Evolutionary conservation across 2,329 filamentous ascomycete species (phyloP), one percentile per base, ranked within the genome.

Genomic region (Trichoderma breve): DNA sequence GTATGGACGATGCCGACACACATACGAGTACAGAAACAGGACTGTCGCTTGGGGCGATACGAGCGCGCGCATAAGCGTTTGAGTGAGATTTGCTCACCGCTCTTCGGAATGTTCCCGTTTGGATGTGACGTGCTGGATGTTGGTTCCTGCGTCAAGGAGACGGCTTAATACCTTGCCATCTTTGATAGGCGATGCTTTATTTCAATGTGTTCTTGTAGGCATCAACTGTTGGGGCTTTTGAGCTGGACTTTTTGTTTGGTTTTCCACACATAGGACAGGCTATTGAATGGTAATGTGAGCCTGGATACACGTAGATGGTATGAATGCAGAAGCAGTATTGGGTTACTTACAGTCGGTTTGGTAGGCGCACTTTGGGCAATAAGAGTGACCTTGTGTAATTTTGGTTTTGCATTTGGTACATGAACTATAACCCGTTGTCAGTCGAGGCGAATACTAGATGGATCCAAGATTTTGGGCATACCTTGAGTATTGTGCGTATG

Each of bases 211-310:
- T 90, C 76, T 90, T 91, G 77, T 90, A 87, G 1, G 87, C 89
- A 60, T 86, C 82, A 12, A 91, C 83, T 5, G 86, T 81, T 6
- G 88, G 88, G 8, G 85, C 87, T 11, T 84, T 82, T 6, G 83
- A 77, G 55, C 84, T 86, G 26, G 84, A 77, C 73, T 86, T 85
- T 32, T 85, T 85, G 75, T 87, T 87, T 12, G 85, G 82, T 78
- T 90, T 91, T 51, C 89, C 89, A 76, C 89, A 91, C 81, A 90
- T 89, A 21, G 88, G 84, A 77, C 89, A 91, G 3, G 86, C 89
- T 90, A 70, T 72, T 51, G 36, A n/a, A 7, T 43, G 53, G 21
- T 14, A 53, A 18, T 4, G 71, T 78, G 55, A 76, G 73, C 67
- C 30, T 65, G 71, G 55, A 63, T 3, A 14, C 8, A 11, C 36